phyloP scores from a whole-genome alignment of 768 basidiomycete species.

The Naematelia aurantialba region DNA sequence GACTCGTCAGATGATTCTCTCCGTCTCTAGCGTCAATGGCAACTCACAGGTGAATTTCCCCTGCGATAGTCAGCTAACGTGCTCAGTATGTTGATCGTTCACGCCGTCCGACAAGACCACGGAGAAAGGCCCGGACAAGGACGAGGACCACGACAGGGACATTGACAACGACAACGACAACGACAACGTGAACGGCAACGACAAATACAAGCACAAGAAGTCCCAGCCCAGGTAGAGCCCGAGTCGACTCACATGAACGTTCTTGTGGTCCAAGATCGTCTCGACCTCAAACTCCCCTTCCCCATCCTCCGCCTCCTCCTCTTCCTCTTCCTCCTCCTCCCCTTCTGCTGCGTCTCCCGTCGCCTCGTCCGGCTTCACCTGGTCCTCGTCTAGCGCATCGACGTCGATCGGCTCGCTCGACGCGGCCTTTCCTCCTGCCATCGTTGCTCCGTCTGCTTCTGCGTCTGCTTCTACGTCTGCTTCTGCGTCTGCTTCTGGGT shows the following conservation, averaged over 20 bases:
- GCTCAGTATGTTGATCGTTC: neutral
- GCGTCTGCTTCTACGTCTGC: neutral
- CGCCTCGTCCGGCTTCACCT: slow-evolving; percentile 3
- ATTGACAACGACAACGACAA: too few relatives aligned
- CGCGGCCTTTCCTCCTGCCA: neutral
- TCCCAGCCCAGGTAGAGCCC: too few relatives aligned
- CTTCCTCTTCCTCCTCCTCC: slow-evolving; percentile 4
- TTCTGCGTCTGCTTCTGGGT: neutral
- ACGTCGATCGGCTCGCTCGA: neutral
- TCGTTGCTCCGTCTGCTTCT: neutral
- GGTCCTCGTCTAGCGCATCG: neutral
- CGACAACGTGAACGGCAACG: too few relatives aligned
- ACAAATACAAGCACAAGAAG: neutral
- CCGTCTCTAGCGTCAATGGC: neutral
- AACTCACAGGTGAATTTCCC: slow-evolving; percentile 29
- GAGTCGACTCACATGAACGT: neutral
- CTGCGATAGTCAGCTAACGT: slow-evolving; percentile 4
- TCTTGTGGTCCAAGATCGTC: slow-evolving; percentile 5
- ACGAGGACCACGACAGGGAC: too few relatives aligned
- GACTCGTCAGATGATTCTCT: neutral
- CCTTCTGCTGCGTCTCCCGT: neutral
- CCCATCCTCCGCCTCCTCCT: slow-evolving; percentile 7
- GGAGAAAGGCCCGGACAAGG: too few relatives aligned
- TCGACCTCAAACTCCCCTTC: slow-evolving; percentile 10
- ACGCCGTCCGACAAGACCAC: too few relatives aligned